Evolutionary conservation across 176 grass and related monocot species (phyloP).

Genomic region (Rhynchospora pubera): DNA sequence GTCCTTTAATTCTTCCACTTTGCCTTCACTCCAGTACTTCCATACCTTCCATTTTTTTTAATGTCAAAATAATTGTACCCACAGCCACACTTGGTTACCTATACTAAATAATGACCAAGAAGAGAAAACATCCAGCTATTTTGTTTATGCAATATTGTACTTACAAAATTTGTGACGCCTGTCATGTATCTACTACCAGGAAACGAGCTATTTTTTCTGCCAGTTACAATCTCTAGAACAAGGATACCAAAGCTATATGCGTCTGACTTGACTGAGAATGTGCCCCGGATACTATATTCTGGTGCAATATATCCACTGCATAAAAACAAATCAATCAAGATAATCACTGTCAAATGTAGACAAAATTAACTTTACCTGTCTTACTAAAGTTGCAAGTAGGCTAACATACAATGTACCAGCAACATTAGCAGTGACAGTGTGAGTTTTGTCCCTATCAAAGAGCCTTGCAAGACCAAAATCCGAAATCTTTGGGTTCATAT

Average conservation of each 20-base stretch:
- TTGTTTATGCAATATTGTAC: too few relatives aligned
- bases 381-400: neutral
- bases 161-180: neutral
- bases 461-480: conserved; percentile 23
- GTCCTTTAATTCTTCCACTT: neutral
- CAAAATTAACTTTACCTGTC: too few relatives aligned
- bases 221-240: neutral
- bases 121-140: too few relatives aligned
- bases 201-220: neutral
- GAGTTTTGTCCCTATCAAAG: conserved; percentile 1
- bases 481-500: conserved; percentile 23
- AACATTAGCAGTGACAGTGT: neutral
- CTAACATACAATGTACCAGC: conserved; percentile 20
- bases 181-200: neutral
- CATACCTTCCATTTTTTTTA: neutral
- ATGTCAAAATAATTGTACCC: too few relatives aligned
- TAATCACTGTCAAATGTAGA: too few relatives aligned
- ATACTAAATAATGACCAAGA: too few relatives aligned
- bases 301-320: conserved; percentile 14
- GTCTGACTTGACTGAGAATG: neutral
- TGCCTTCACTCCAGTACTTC: neutral
- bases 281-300: neutral
- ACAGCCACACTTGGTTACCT: too few relatives aligned
- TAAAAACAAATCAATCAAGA: neutral
- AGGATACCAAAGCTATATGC: neutral